A percentile compares a stretch with the other conserved stretches of the same genome.
Evolutionary conservation across 1,139 yeast species (phyloP).

Genomic region (Pichia sp.): DNA sequence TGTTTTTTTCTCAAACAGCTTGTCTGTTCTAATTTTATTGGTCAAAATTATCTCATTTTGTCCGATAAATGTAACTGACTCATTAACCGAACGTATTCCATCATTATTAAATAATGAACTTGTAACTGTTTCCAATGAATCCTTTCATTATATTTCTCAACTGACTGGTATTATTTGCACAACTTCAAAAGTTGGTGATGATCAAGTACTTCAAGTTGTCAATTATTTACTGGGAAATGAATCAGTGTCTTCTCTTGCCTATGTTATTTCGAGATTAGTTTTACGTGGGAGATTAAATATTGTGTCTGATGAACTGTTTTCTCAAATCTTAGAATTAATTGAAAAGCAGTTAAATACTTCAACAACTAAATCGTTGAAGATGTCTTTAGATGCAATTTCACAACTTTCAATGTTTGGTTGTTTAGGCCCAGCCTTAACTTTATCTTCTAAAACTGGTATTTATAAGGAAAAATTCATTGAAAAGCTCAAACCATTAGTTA

Average conservation of each 20-base stretch:
- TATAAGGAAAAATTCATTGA: slow-evolving; percentile 31
- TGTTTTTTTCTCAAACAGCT: slow-evolving; percentile 13
- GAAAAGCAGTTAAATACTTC: slow-evolving; percentile 21
- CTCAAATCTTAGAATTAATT: slow-evolving; percentile 19
- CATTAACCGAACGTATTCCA: slow-evolving; percentile 19
- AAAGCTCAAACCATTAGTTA: slow-evolving; percentile 38
- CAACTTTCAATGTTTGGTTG: slow-evolving; percentile 61
- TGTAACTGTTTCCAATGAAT: slow-evolving; percentile 34
- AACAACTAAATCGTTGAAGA: slow-evolving; percentile 25
- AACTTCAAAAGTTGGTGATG: slow-evolving; percentile 32
- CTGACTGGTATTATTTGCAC: slow-evolving; percentile 53
- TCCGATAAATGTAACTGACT: slow-evolving; percentile 31
- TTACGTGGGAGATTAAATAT: slow-evolving; percentile 33
- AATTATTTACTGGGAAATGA: slow-evolving; percentile 13
- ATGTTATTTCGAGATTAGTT: slow-evolving; percentile 46
- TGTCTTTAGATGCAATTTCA: slow-evolving; percentile 42
- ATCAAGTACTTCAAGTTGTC: slow-evolving; percentile 16
- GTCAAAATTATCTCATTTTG: slow-evolving; percentile 27
- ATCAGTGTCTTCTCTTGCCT: slow-evolving; percentile 32
- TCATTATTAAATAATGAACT: slow-evolving; percentile 21
- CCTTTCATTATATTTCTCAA: slow-evolving; percentile 36
- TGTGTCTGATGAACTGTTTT: slow-evolving; percentile 20
- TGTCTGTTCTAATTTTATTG: slow-evolving; percentile 21
- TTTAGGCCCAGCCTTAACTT: slow-evolving; percentile 34
- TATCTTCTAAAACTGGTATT: slow-evolving; percentile 15